Base-by-base conservation (phyloP, 2,329 filamentous ascomycete genomes). In the Madurella mycetomatis region DNA sequence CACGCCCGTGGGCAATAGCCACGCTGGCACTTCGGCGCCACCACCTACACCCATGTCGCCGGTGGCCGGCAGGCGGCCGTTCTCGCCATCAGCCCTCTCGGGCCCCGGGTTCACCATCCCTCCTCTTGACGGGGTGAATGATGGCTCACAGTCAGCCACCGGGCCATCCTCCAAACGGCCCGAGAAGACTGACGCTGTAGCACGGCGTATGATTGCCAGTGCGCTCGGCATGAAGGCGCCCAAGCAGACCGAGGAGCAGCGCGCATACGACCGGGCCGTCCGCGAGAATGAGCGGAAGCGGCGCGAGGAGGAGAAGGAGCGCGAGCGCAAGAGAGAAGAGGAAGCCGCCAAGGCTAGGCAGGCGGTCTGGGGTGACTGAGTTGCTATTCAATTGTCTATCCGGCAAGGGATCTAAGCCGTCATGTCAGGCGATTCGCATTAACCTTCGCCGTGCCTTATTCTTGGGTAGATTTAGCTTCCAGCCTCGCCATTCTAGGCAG, bases 171-270 rank as follows among this genome's bases (percentile, higher is more conserved):
- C 60, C 8, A 61, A 60, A 53, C 75, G 88, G 40, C 92, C 91
- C 0, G 92, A 96, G 72, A 99, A 96, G 77, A 95, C 92, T 58
- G 95, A 95, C 57, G 90, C 91, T 0, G 90, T 95, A 40, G 94
- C 94, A 5, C 83, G 88, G 58, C 79, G 94, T 55, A 80, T 99
- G 82, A 97, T 99, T 68, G 91, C 90, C 0, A 88, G 88, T 3
- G 91, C 89, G 0, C 74, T 97, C 61, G 94, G 94, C 1, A 82
- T 96, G 51, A 84, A 85, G 65, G 84, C 86, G 34, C 90, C 90
- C 32, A 87, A 83, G 74, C 82, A 86, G 69, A 96, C 90, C 1
- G 90, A 95, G 59, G 92, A 96, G 73, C 88, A 96, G 77, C 81
- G 80, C 63, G 88, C 90, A 51, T 97, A 94, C 69, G 92, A 97